These are phyloP conservation scores for Drechslera avenae DNA, from an alignment of 2,329 filamentous ascomycete species.

Conservation along the genomic window DNA sequence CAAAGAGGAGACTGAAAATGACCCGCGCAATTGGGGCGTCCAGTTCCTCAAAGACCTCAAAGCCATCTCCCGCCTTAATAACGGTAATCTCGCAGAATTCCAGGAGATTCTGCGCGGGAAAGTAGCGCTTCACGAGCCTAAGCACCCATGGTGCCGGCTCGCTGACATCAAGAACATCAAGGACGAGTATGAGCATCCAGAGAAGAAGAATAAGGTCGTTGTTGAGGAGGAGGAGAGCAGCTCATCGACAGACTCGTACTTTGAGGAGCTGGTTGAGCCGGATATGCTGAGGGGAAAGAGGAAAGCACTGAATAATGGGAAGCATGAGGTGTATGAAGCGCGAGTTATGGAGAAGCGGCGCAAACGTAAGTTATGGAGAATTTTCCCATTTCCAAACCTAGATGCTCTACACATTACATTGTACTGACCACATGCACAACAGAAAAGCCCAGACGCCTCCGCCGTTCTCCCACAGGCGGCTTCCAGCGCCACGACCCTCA, in stretches of 20 bases:
- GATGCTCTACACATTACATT: not conserved
- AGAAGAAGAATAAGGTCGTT: slow-evolving; percentile 12
- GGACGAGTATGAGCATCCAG: slow-evolving; percentile 36
- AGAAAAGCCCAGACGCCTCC: slow-evolving; percentile 31
- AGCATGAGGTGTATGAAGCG: slow-evolving; percentile 38
- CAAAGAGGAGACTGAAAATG: slow-evolving; percentile 40
- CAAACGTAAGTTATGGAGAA: slow-evolving; percentile 25
- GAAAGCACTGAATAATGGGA: slow-evolving; percentile 16
- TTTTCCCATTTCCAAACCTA: not conserved
- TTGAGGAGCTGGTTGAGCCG: slow-evolving; percentile 38
- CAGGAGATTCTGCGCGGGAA: slow-evolving; percentile 35
- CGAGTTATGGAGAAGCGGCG: slow-evolving; percentile 32
- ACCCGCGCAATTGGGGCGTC: slow-evolving; percentile 45
- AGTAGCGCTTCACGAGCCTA: slow-evolving; percentile 29
- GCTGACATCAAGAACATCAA: slow-evolving; percentile 40
- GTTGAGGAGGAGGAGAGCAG: slow-evolving; percentile 20
- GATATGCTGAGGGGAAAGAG: slow-evolving; percentile 28
- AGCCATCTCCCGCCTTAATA: slow-evolving; percentile 39
- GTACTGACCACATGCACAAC: slow-evolving; percentile 5
- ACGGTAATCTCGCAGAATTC: slow-evolving; percentile 31
- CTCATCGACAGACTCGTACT: slow-evolving; percentile 36
- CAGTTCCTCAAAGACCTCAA: slow-evolving; percentile 44
- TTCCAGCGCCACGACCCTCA: slow-evolving; percentile 34
- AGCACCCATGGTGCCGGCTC: slow-evolving; percentile 41
- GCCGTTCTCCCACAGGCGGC: slow-evolving; percentile 31